Percentiles rank a stretch among this genome's conserved stretches.
These are phyloP conservation scores for Phytophthora cryptogea DNA, from an alignment of 352 stramenopile genomes.

Conservation along the genomic window DNA sequence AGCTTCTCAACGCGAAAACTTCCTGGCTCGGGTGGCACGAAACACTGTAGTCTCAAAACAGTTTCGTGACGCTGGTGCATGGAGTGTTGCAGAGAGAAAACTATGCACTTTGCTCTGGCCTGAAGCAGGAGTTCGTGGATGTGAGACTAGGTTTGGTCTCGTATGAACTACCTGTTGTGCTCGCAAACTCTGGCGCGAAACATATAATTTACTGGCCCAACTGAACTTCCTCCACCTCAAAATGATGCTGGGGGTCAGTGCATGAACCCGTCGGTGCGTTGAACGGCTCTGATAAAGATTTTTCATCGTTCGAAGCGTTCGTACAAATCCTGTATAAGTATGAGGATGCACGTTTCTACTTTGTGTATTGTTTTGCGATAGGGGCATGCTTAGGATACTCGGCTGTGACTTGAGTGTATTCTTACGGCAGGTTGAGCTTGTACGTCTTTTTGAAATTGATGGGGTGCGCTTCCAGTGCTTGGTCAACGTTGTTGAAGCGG, in stretches of 20 bases:
- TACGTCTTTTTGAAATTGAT: slow-evolving; percentile 79
- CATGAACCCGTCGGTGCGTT: slow-evolving; percentile 2
- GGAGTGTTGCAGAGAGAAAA: slow-evolving; percentile 9
- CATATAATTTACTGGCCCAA: slow-evolving; percentile 10
- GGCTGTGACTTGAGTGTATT: neutral
- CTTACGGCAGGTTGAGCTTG: slow-evolving; percentile 36
- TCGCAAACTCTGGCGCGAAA: slow-evolving; percentile 4
- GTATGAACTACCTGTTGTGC: slow-evolving; percentile 15
- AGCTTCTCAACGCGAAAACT: no score
- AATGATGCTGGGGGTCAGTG: slow-evolving; percentile 1
- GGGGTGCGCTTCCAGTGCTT: slow-evolving; percentile 80
- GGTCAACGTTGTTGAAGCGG: slow-evolving; percentile 87
- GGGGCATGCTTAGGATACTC: slow-evolving; percentile 3
- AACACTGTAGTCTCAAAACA: slow-evolving; percentile 2
- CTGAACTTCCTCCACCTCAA: slow-evolving; percentile 9
- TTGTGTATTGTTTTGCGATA: slow-evolving; percentile 8
- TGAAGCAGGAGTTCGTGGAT: neutral
- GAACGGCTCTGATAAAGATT: neutral
- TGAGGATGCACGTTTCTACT: slow-evolving; percentile 20
- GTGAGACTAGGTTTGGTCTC: neutral
- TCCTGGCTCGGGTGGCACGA: no score
- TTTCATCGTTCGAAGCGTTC: neutral
- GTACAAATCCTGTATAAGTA: neutral
- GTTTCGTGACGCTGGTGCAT: slow-evolving; percentile 3
- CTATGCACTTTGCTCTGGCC: neutral